Evolutionary conservation across 2,329 filamentous ascomycete species (phyloP).

Genomic region (Colletotrichum musicola): DNA sequence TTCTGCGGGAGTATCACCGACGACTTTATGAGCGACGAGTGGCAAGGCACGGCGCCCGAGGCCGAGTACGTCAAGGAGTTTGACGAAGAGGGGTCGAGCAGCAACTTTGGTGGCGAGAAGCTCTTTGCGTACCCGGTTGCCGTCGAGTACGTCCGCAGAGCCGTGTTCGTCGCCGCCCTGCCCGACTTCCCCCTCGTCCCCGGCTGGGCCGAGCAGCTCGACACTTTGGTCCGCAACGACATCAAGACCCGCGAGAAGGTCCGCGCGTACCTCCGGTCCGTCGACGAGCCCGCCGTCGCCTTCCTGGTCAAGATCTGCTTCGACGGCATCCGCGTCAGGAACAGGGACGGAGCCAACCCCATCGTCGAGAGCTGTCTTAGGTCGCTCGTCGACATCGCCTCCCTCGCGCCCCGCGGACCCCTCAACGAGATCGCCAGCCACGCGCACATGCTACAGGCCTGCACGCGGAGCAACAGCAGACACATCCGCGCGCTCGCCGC

Average conservation of each 20-base stretch:
- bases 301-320: conserved; percentile 68
- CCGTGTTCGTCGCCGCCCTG: conserved; percentile 64
- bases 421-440: conserved; percentile 63
- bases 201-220: conserved; percentile 87
- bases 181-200: conserved; percentile 72
- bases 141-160: conserved; percentile 73
- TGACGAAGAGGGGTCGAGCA: conserved; percentile 51
- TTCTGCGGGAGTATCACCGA: conserved; percentile 52
- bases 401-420: conserved; percentile 62
- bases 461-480: conserved; percentile 77
- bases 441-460: conserved; percentile 65
- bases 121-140: conserved; percentile 75
- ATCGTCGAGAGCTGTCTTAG: conserved; percentile 62
- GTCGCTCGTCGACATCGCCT: conserved; percentile 66
- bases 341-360: conserved; percentile 43
- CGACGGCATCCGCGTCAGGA: conserved; percentile 65
- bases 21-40: conserved; percentile 14
- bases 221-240: conserved; percentile 79
- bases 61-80: conserved; percentile 18
- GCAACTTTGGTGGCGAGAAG: conserved; percentile 61
- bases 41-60: conserved; percentile 10
- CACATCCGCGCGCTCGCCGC: conserved; percentile 76
- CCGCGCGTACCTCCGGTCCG: conserved; percentile 62
- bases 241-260: conserved; percentile 72
- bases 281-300: conserved; percentile 54